A percentile compares a stretch with the other conserved stretches of the same genome.
phyloP scores from a whole-genome alignment of 169 alveolate species.

The Cryptosporidium muris region DNA sequence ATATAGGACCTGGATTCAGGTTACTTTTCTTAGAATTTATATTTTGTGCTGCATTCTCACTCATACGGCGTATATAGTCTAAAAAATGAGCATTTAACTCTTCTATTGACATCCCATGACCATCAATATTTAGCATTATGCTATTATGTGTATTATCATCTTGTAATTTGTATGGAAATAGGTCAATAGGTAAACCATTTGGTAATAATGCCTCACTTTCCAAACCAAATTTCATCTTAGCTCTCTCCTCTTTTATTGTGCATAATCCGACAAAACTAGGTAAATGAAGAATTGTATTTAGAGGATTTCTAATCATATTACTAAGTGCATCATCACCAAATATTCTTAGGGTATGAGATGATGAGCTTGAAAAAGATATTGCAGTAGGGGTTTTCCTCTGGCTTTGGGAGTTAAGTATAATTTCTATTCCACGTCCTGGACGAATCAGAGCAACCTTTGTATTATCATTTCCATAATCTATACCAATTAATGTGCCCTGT shows the following conservation, averaged over 20 bases:
- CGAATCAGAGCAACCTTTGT: conserved; percentile 80
- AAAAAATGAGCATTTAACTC: conserved; percentile 77
- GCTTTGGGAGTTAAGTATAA: conserved; percentile 77
- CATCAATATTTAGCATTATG: conserved; percentile 14
- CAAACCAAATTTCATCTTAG: conserved; percentile 72
- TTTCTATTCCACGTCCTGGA: conserved; percentile 82
- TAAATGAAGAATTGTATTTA: conserved; percentile 70
- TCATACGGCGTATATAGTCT: conserved; percentile 73
- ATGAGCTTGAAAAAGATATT: conserved; percentile 59
- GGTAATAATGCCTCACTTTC: conserved; percentile 13
- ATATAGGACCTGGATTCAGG: conserved; percentile 54
- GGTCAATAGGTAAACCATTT: conserved; percentile 47
- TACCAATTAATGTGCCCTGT: conserved; percentile 75
- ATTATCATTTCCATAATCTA: conserved; percentile 80
- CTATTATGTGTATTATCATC: conserved; percentile 36
- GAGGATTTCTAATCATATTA: conserved; percentile 76
- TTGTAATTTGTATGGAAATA: conserved; percentile 40
- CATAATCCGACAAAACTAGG: conserved; percentile 76
- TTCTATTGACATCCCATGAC: conserved; percentile 44
- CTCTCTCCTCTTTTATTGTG: neutral
- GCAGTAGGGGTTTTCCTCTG: conserved; percentile 79
- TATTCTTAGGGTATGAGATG: conserved; percentile 75
- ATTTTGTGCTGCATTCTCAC: conserved; percentile 69
- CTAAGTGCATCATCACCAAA: conserved; percentile 76
- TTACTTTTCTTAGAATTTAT: conserved; percentile 8